Conservation (phyloP, 2,329 filamentous ascomycete species). For the Colletotrichum euphorbiae region DNA sequence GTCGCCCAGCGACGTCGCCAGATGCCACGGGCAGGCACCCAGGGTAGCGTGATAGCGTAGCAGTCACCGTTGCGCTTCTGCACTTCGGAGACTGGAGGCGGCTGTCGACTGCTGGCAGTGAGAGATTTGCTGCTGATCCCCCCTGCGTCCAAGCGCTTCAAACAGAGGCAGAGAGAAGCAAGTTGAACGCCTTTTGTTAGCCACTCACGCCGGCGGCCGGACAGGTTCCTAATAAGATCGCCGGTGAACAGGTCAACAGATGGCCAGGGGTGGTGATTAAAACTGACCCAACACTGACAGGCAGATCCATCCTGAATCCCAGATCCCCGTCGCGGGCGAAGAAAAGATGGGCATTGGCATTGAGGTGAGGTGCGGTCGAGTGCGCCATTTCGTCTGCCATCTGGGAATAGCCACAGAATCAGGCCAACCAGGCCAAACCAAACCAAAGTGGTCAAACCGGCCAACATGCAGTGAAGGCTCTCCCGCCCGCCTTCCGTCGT, state of each 20-base stretch:
- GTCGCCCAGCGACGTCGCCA: background rate
- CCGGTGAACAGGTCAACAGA: background rate
- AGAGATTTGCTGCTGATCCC: constrained; percentile 3
- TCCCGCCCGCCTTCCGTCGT: constrained; percentile 13
- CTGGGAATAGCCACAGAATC: too few species aligned
- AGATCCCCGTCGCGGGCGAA: constrained; percentile 5
- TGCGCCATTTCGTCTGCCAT: constrained; percentile 14
- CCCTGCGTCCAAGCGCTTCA: constrained; percentile 10
- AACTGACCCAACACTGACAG: background rate
- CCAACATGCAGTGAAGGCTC: background rate
- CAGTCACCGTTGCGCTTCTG: constrained; percentile 4
- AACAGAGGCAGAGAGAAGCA: constrained; percentile 32
- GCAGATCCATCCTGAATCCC: background rate
- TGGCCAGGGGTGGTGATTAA: background rate
- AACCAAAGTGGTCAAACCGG: background rate
- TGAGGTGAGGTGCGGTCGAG: background rate
- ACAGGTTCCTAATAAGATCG: background rate
- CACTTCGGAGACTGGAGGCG: constrained; percentile 30
- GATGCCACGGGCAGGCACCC: constrained; percentile 15
- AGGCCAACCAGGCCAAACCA: constrained; percentile 2
- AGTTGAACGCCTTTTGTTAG: background rate
- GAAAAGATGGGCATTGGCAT: constrained; percentile 2
- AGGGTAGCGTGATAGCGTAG: constrained; percentile 21
- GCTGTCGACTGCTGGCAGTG: constrained; percentile 32
- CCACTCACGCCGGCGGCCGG: too few species aligned